These are phyloP conservation scores for Neurospora pannonica DNA, from an alignment of 495 filamentous ascomycete species.

Conservation along the genomic window DNA sequence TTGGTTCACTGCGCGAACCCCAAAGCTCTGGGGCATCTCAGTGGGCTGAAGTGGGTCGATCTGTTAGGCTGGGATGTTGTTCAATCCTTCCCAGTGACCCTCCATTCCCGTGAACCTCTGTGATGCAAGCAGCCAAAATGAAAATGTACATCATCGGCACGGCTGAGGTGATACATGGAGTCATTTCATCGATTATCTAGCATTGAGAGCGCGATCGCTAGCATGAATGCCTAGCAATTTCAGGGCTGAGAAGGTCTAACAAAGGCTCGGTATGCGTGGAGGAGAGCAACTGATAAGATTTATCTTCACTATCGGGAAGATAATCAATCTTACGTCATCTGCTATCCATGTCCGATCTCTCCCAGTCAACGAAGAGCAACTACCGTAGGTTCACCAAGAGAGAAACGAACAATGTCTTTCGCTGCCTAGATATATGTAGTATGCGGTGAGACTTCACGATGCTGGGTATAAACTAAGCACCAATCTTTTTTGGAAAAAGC, in stretches of 20 bases:
- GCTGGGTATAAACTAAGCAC: not conserved
- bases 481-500: not conserved
- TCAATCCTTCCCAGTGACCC: no score
- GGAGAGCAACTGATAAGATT: not conserved
- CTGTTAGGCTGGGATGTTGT: not conserved
- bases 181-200: not conserved
- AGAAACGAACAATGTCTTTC: not conserved
- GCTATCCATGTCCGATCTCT: not conserved
- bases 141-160: not conserved
- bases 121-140: not conserved
- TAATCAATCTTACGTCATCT: not conserved
- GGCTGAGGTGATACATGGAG: not conserved
- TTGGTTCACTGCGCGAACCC: not conserved
- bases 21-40: not conserved
- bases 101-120: no score
- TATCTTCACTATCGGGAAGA: not conserved
- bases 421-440: not conserved
- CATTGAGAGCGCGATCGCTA: not conserved
- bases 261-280: not conserved
- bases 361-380: not conserved
- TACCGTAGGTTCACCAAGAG: not conserved
- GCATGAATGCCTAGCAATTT: not conserved
- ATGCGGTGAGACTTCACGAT: not conserved
- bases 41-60: not conserved
- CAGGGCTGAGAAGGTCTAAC: not conserved